Conservation (phyloP, 116 monocot genomes). For the Phalaenopsis hybrid region DNA sequence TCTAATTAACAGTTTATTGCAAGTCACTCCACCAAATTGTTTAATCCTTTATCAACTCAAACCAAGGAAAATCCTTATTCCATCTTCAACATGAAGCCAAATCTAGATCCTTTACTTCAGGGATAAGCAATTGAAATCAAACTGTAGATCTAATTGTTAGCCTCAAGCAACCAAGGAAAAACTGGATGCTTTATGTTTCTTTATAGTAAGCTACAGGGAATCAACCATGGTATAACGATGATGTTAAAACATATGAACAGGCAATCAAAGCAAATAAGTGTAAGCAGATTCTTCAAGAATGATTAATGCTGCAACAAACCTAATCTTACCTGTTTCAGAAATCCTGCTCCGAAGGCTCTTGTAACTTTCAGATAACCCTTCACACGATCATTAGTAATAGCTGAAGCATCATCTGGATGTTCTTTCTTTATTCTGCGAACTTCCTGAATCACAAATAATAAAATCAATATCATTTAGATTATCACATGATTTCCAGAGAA, state of each 20-base stretch:
- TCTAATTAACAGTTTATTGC: slow-evolving; percentile 1
- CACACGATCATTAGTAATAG: slow-evolving; percentile 58
- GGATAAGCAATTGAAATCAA: background rate
- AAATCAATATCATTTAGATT: background rate
- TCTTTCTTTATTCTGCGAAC: slow-evolving; percentile 39
- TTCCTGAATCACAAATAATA: slow-evolving; percentile 33
- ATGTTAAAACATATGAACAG: too few species aligned
- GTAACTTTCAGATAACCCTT: slow-evolving; percentile 86
- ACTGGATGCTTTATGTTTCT: too few species aligned
- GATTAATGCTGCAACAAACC: too few species aligned
- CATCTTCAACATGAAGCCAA: background rate
- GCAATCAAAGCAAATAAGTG: too few species aligned
- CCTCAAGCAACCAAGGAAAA: too few species aligned
- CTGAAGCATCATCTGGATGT: slow-evolving; percentile 56
- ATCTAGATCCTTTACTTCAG: background rate
- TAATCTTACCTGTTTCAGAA: slow-evolving; percentile 65
- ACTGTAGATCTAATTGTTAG: background rate
- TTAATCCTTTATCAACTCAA: background rate
- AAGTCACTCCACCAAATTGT: background rate
- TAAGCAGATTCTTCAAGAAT: too few species aligned
- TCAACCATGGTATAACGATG: too few species aligned
- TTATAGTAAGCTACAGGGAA: too few species aligned
- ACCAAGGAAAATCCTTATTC: background rate
- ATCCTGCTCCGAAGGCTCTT: slow-evolving; percentile 87
- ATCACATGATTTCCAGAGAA: background rate